phyloP scores from a whole-genome alignment of 1,284 basidiomycete genomes.

The Anthracocystis panici-leucophaei region DNA sequence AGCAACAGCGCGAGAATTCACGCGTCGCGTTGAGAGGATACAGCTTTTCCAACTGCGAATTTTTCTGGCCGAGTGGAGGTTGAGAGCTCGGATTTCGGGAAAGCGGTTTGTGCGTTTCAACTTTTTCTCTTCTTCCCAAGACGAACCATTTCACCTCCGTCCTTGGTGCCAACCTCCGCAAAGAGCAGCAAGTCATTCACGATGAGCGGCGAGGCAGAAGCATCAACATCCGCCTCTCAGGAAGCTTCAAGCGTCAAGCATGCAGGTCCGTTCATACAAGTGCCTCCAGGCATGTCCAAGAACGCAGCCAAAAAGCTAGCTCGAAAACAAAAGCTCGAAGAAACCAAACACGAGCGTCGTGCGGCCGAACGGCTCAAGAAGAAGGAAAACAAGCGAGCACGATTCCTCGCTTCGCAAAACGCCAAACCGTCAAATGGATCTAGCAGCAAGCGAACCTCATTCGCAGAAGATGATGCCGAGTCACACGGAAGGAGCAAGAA shows the following conservation, averaged over 20 bases:
- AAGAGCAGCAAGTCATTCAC: neutral
- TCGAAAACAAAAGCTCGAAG: constrained; percentile 77
- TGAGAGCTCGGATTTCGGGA: constrained; percentile 24
- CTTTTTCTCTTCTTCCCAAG: constrained; percentile 16
- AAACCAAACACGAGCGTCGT: constrained; percentile 80
- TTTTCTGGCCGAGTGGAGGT: constrained; percentile 26
- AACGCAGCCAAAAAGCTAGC: constrained; percentile 82
- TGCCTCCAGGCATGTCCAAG: constrained; percentile 74
- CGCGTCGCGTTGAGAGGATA: constrained; percentile 39
- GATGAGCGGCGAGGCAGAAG: constrained; percentile 8
- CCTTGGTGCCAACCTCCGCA: neutral
- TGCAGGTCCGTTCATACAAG: constrained; percentile 28
- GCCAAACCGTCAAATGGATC: constrained; percentile 2
- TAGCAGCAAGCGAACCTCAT: constrained; percentile 37
- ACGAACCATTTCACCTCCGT: neutral
- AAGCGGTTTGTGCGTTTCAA: neutral
- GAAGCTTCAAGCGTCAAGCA: constrained; percentile 4
- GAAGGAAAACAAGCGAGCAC: constrained; percentile 73
- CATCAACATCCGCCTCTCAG: neutral
- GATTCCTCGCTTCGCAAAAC: constrained; percentile 25
- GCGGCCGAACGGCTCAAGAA: constrained; percentile 75
- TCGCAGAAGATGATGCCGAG: neutral
- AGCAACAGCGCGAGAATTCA: constrained; percentile 5
- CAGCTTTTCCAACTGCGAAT: constrained; percentile 15
- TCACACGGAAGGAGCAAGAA: constrained; percentile 68